Evolutionary conservation across 164 flowering plant genomes (phyloP).

Genomic region (Annona squamosa): DNA sequence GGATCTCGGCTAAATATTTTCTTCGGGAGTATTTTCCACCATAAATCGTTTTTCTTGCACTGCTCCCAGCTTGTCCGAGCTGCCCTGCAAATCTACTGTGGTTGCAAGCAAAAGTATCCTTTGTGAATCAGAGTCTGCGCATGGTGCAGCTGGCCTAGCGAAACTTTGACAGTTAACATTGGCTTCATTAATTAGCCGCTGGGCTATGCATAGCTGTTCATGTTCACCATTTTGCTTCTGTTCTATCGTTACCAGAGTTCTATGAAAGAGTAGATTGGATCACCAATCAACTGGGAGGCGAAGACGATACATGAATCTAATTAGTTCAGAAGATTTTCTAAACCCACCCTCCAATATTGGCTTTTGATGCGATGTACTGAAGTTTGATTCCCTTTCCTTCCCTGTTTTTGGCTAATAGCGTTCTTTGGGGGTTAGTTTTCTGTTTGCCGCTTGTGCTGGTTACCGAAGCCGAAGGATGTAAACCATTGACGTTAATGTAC

Average conservation of each 20-base stretch:
- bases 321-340: background rate
- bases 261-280: slow-evolving; percentile 50
- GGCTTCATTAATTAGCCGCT: background rate
- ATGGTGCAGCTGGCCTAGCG: background rate
- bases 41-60: background rate
- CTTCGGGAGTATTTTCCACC: background rate
- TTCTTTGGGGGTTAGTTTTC: too few relatives aligned
- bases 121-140: background rate
- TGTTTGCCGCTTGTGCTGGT: too few relatives aligned
- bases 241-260: slow-evolving; percentile 37
- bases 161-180: background rate
- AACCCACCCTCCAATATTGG: background rate
- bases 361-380: background rate
- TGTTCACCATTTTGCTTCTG: slow-evolving; percentile 1
- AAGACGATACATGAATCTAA: slow-evolving; percentile 27
- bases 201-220: background rate
- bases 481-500: too few relatives aligned
- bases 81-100: background rate
- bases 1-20: background rate
- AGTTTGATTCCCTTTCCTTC: background rate
- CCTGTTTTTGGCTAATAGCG: too few relatives aligned
- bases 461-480: too few relatives aligned
- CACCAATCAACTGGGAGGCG: slow-evolving; percentile 47
- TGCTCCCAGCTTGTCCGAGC: background rate
- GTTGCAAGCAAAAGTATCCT: background rate